Evolutionary conservation across 169 alveolate genomes (phyloP).

Genomic region (Cytauxzoon felis): DNA sequence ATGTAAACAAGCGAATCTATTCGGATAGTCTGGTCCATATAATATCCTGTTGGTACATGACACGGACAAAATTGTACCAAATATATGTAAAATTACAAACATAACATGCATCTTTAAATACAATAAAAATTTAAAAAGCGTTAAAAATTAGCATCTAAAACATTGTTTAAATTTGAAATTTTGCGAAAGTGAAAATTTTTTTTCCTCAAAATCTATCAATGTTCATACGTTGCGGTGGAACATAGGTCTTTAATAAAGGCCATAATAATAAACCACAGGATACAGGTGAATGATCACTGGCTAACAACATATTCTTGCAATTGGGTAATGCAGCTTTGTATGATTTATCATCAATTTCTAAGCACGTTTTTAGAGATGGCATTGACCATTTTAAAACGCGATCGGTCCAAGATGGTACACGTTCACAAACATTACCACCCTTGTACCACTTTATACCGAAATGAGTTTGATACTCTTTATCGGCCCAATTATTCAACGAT

Average conservation of each 20-base stretch:
- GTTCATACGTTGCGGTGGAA: slow-evolving; percentile 3
- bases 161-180: not conserved
- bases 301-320: slow-evolving; percentile 50
- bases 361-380: slow-evolving; percentile 59
- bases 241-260: slow-evolving; percentile 16
- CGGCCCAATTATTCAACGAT: slow-evolving; percentile 66
- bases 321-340: slow-evolving; percentile 61
- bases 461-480: slow-evolving; percentile 69
- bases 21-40: slow-evolving; percentile 51
- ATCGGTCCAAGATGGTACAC: slow-evolving; percentile 81
- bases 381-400: slow-evolving; percentile 75
- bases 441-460: slow-evolving; percentile 78
- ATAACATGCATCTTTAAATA: no score
- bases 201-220: not conserved
- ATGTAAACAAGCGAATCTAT: slow-evolving; percentile 27
- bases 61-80: not conserved
- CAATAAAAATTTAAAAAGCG: no score
- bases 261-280: slow-evolving; percentile 68
- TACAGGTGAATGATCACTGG: slow-evolving; percentile 76
- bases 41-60: slow-evolving; percentile 24
- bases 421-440: slow-evolving; percentile 66
- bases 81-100: not conserved
- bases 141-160: no score
- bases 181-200: not conserved
- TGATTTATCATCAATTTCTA: slow-evolving; percentile 60